These are phyloP conservation scores for Microsporum ferrugineum DNA, from an alignment of 2,329 filamentous ascomycete genomes.

Conservation along the genomic window DNA sequence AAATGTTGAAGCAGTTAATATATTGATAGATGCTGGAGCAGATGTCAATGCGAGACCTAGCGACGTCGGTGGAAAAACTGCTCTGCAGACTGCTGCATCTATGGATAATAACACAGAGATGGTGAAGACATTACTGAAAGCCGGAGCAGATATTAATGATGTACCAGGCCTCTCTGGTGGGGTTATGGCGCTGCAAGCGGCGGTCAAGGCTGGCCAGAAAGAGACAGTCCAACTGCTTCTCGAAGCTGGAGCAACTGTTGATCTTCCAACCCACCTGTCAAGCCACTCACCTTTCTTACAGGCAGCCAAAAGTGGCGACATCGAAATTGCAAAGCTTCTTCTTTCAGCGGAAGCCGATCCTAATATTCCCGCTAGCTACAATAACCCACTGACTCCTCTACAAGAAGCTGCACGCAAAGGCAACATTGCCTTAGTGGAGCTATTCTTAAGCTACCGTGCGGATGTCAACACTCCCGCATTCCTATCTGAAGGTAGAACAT, in stretches of 20 bases:
- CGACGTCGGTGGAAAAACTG: constrained; percentile 13
- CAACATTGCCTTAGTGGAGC: background rate
- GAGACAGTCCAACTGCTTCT: too few relatives aligned
- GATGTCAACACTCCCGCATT: constrained; percentile 1
- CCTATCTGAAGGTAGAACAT: too few relatives aligned
- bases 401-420: background rate
- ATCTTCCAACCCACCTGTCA: too few relatives aligned
- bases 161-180: too few relatives aligned
- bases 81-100: constrained; percentile 16
- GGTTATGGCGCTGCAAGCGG: too few relatives aligned
- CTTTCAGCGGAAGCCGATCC: too few relatives aligned
- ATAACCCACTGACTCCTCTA: background rate
- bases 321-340: too few relatives aligned
- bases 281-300: too few relatives aligned
- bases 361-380: background rate
- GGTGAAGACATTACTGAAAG: background rate
- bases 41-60: constrained; percentile 12
- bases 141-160: background rate
- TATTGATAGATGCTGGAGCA: background rate
- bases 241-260: too few relatives aligned
- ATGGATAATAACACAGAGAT: background rate
- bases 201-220: too few relatives aligned
- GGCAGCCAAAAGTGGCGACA: too few relatives aligned
- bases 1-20: background rate
- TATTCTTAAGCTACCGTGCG: background rate